These are phyloP conservation scores for Fusarium sp. DNA, from an alignment of 2,329 filamentous ascomycete species.

Conservation along the genomic window DNA sequence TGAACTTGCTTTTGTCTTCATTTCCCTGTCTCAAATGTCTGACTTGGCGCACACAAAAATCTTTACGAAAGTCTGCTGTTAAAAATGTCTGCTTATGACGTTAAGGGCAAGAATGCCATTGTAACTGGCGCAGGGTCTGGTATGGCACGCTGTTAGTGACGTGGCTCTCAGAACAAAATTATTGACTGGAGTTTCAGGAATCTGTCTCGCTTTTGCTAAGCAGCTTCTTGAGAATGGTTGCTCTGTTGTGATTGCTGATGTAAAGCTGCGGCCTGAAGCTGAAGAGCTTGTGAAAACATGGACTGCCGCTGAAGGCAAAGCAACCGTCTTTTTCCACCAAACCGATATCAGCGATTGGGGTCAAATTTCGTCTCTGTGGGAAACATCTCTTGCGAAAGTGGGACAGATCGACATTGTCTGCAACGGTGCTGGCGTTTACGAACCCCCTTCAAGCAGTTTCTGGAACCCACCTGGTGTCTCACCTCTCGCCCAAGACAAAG, in stretches of 20 bases:
- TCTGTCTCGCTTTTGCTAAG: conserved; percentile 12
- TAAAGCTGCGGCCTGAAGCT: conserved; percentile 1
- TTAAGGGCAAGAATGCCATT: conserved; percentile 25
- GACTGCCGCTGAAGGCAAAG: not conserved
- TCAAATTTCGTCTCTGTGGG: conserved; percentile 46
- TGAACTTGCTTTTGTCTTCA: not conserved
- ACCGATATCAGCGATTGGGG: conserved; percentile 47
- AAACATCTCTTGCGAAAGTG: conserved; percentile 59
- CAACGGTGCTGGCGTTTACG: conserved; percentile 71
- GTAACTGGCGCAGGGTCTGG: conserved; percentile 32
- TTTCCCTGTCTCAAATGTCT: not conserved
- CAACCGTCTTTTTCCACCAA: conserved; percentile 34
- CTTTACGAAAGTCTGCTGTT: no score
- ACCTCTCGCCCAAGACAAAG: conserved; percentile 31
- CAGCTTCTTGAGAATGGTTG: conserved; percentile 4
- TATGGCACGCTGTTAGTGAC: not conserved
- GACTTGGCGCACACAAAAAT: no score
- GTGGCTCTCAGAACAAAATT: no score
- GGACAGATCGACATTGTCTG: conserved; percentile 71
- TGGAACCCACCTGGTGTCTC: conserved; percentile 47
- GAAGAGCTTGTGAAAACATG: not conserved
- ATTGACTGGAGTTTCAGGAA: conserved; percentile 8
- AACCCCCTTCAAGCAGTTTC: conserved; percentile 47
- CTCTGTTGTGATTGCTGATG: conserved; percentile 11
- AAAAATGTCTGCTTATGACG: conserved; percentile 19